phyloP scores from a whole-genome alignment of 2,329 filamentous ascomycete genomes.

The Cladosporium sp. region DNA sequence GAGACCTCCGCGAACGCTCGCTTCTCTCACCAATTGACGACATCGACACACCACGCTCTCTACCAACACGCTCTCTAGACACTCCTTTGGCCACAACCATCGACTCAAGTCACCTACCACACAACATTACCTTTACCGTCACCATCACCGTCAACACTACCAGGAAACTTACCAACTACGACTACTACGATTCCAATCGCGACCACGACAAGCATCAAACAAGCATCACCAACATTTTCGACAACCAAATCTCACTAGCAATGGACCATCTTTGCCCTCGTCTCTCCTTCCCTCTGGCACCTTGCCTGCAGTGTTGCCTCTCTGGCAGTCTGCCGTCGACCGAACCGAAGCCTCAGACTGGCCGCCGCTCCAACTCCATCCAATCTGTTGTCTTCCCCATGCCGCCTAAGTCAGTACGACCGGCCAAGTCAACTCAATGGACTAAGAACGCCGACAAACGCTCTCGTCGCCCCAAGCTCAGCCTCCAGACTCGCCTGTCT shows the following conservation, averaged over 20 bases:
- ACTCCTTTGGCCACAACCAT: background rate
- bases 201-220: background rate
- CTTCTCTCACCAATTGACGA: conserved; percentile 1
- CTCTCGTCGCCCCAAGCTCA: conserved; percentile 6
- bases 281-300: conserved; percentile 22
- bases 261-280: conserved; percentile 26
- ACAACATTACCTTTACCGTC: background rate
- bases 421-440: background rate
- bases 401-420: conserved; percentile 2
- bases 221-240: background rate
- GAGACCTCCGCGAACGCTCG: background rate
- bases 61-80: background rate
- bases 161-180: background rate
- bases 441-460: background rate
- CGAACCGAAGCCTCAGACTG: background rate
- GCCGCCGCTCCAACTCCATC: background rate
- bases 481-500: conserved; percentile 4
- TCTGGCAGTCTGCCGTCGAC: conserved; percentile 12
- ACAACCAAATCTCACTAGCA: background rate
- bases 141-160: background rate
- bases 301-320: conserved; percentile 26
- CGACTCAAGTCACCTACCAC: background rate
- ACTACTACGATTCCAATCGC: background rate
- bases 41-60: conserved; percentile 9
- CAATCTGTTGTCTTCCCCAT: conserved; percentile 6